These are phyloP conservation scores for Pulveroboletus sp. DNA, from an alignment of 768 basidiomycete species.

Conservation along the genomic window DNA sequence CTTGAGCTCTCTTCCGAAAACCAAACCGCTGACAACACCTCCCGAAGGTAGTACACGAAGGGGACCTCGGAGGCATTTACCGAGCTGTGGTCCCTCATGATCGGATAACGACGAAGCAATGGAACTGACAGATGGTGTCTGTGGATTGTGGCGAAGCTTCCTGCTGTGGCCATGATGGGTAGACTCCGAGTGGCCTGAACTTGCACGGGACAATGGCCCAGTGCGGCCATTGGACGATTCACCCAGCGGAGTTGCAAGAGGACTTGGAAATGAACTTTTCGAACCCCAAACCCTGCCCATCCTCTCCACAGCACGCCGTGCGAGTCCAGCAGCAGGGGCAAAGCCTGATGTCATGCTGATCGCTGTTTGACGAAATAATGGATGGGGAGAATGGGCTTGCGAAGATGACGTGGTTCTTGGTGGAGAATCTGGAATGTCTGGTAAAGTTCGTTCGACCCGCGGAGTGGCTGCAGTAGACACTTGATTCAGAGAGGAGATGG, in stretches of 20 bases:
- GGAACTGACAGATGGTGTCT: constrained; percentile 56
- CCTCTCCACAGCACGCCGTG: constrained; percentile 73
- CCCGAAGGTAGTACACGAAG: constrained; percentile 33
- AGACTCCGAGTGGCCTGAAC: constrained; percentile 37
- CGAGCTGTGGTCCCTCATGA: constrained; percentile 49
- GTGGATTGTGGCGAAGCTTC: constrained; percentile 50
- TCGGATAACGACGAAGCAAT: constrained; percentile 46
- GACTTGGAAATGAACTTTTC: constrained; percentile 33
- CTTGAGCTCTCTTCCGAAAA: constrained; percentile 63
- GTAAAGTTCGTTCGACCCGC: constrained; percentile 26
- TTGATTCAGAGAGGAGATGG: constrained; percentile 13
- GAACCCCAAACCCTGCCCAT: constrained; percentile 63
- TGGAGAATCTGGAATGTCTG: constrained; percentile 26
- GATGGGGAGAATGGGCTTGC: constrained; percentile 17
- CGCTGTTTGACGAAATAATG: constrained; percentile 55
- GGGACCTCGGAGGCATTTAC: constrained; percentile 53
- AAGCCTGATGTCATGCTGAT: constrained; percentile 67
- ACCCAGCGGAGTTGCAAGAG: constrained; percentile 43
- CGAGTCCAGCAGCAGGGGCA: constrained; percentile 68
- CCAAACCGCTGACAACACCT: constrained; percentile 43
- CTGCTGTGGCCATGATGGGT: constrained; percentile 20
- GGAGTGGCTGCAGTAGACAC: constrained; percentile 28
- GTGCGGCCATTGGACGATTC: constrained; percentile 35
- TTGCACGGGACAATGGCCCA: constrained; percentile 35
- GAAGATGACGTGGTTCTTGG: constrained; percentile 3